Percentiles rank a stretch among this genome's conserved stretches.
These are phyloP conservation scores for Claviceps fusiformis DNA, from an alignment of 2,329 filamentous ascomycete genomes.

Conservation along the genomic window DNA sequence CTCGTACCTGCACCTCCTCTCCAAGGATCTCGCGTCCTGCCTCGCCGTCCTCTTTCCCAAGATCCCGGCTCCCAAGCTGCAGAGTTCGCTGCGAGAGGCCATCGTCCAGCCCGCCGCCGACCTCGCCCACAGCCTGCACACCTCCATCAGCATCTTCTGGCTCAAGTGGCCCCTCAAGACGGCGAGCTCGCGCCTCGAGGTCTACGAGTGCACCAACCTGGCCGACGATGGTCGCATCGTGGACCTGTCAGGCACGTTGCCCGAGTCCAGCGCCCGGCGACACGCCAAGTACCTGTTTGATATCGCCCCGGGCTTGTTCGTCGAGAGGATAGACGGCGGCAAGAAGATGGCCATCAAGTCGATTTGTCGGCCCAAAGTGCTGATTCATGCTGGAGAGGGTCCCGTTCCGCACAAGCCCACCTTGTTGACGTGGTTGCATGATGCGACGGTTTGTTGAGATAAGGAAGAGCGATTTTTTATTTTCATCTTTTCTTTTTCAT, in stretches of 20 bases:
- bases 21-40: conserved; percentile 21
- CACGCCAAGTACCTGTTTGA: conserved; percentile 23
- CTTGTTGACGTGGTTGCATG: conserved; percentile 18
- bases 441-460: conserved; percentile 3
- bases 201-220: conserved; percentile 24
- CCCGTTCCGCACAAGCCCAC: conserved; percentile 17
- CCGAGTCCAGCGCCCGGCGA: conserved; percentile 15
- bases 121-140: conserved; percentile 22
- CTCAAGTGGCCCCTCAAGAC: conserved; percentile 24
- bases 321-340: conserved; percentile 21
- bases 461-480: not conserved
- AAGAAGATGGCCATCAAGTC: conserved; percentile 19
- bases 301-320: conserved; percentile 23
- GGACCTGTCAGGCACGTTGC: conserved; percentile 17
- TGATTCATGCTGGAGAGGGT: conserved; percentile 17
- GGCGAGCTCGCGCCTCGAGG: conserved; percentile 21
- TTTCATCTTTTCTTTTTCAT: not conserved
- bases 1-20: conserved; percentile 16
- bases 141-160: conserved; percentile 20
- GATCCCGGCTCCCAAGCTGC: conserved; percentile 15
- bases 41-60: conserved; percentile 18
- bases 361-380: conserved; percentile 21
- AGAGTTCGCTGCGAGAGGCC: conserved; percentile 18
- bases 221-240: conserved; percentile 17
- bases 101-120: conserved; percentile 23